Evolutionary conservation across 345 rosid species (phyloP).

Genomic region (Corchorus olitorius): DNA sequence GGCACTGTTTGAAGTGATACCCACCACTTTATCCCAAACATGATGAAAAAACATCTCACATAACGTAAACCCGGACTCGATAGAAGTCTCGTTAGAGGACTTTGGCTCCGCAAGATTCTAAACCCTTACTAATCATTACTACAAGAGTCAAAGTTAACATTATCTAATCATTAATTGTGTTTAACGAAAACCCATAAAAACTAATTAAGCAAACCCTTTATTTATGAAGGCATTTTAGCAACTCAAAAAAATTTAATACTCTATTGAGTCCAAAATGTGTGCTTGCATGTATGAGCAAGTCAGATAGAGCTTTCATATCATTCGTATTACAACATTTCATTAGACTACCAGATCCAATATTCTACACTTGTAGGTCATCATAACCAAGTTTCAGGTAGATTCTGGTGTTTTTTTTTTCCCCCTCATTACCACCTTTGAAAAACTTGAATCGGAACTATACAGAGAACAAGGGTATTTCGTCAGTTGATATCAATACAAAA

Average conservation of each 20-base stretch:
- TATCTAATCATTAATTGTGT: no score
- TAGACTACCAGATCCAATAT: constrained; percentile 13
- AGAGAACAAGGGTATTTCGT: neutral
- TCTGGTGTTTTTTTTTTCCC: neutral
- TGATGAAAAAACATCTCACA: neutral
- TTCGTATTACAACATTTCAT: neutral
- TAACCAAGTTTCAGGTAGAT: constrained; percentile 6
- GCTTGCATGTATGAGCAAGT: neutral
- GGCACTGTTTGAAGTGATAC: neutral
- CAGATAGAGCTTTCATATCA: neutral
- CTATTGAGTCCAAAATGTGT: neutral
- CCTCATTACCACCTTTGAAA: neutral
- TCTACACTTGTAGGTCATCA: neutral
- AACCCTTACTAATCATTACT: no score
- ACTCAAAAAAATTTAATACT: neutral
- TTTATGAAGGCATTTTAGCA: neutral
- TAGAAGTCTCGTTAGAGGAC: no score
- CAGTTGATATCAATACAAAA: neutral
- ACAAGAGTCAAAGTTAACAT: no score
- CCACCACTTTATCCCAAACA: neutral
- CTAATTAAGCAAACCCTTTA: no score
- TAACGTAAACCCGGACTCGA: neutral
- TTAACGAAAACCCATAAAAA: no score
- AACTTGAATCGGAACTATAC: neutral
- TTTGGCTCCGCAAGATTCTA: no score